Evolutionary conservation across 495 filamentous ascomycete genomes (phyloP), one percentile per base, ranked within the genome.

Genomic region (Podospora appendiculata): DNA sequence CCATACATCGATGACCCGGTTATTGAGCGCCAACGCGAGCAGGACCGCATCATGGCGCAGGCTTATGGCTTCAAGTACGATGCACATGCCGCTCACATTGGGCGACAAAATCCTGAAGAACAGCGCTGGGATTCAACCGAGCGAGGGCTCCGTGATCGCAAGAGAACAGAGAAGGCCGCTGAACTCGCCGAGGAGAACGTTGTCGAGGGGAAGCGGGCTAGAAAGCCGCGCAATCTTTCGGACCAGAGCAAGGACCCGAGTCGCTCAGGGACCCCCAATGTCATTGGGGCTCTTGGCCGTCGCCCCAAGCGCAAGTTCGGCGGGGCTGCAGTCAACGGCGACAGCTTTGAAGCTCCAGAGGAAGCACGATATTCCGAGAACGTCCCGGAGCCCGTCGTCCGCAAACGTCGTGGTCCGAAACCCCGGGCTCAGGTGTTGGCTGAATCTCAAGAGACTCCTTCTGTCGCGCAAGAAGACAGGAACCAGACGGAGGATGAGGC

Each of bases 31-130:
- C 58, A 63, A 47, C 55, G 60, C 38, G 63, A 70, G 10, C 65
- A 76, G 47, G 74, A 78, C 49, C 65, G 58, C 43, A 62, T 76
- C 41, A 67, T 70, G 69, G 72, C 73, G 3, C 59, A 65, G 39
- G 63, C 58, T 13, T 74, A 74, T 50, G 68, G 66, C 6, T 78
- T 78, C 58, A 73, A 76, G 45, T 70, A 74, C 52, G 70, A 75
- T 40, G 58, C 60, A 2, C 63, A 67, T 16, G 57, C 65, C 1
- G 58, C 63, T 32, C 67, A 58, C 43, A 56, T 76, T 13, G 73
- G 73, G 17, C 56, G 55, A 3, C 74, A 78, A 41, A 68, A 78
- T 40, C 73, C 73, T 0, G 60, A 71, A 12, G 70, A 69, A 34
- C 74, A 78, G 50, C 73, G 70, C 18, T 66, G 66, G 45, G 73